Conservation (phyloP, 345 rosid genomes). For the Iberis pinnata region DNA sequence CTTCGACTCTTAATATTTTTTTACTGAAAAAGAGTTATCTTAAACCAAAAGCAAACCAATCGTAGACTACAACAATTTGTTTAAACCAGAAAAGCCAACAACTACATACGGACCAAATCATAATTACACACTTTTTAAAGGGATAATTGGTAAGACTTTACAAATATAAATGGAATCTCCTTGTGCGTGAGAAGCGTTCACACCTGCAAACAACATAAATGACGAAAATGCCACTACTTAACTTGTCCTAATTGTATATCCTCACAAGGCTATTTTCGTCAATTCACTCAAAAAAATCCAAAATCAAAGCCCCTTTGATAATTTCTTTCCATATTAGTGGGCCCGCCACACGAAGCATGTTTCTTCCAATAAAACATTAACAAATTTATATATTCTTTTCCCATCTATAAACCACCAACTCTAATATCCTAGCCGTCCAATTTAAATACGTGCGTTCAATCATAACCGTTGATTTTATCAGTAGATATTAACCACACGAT, state of each 20-base stretch:
- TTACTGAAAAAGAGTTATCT: no score
- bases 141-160: no score
- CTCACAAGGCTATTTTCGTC: constrained; percentile 11
- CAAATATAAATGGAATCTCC: constrained; percentile 43
- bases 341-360: constrained; percentile 31
- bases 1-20: no score
- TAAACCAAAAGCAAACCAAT: no score
- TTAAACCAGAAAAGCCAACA: no score
- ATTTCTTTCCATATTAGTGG: constrained; percentile 5
- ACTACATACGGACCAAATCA: no score
- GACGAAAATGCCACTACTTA: constrained; percentile 13
- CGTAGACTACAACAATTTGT: no score
- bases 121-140: no score
- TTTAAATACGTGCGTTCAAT: constrained; percentile 8
- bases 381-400: constrained; percentile 18
- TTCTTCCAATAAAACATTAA: constrained; percentile 16
- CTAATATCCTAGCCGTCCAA: constrained; percentile 30
- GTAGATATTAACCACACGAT: constrained; percentile 36
- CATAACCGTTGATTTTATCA: constrained; percentile 12
- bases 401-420: constrained; percentile 20
- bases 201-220: constrained; percentile 20
- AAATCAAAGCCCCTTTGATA: constrained; percentile 9
- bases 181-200: constrained; percentile 34
- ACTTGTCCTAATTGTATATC: background rate
- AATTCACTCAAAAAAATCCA: background rate